Evolutionary conservation across 116 monocot genomes (phyloP).

Genomic region (Iris pallida): DNA sequence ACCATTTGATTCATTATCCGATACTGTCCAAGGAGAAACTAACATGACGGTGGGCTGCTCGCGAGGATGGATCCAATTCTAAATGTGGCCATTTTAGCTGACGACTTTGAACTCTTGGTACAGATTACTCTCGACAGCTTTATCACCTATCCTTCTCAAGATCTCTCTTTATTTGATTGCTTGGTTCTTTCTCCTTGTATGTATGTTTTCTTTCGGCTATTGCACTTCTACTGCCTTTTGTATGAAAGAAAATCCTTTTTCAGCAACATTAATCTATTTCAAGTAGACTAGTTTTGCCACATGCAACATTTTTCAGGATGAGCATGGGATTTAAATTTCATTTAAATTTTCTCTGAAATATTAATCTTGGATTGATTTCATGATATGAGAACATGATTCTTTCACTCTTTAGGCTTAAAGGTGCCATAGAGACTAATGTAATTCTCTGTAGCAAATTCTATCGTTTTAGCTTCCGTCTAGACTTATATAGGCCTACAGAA

Average conservation of each 20-base stretch:
- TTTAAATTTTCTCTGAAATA: neutral
- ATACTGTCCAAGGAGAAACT: slow-evolving; percentile 1
- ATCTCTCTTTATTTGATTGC: slow-evolving; percentile 5
- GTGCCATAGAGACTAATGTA: neutral
- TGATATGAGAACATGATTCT: neutral
- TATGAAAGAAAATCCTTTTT: neutral
- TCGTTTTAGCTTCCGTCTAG: too few relatives aligned
- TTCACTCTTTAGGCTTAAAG: neutral
- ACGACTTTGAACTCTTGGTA: slow-evolving; percentile 5
- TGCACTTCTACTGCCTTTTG: neutral
- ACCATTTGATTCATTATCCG: neutral
- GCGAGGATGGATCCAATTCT: neutral
- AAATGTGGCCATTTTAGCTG: slow-evolving; percentile 2
- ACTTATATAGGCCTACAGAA: too few relatives aligned
- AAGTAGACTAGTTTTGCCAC: neutral
- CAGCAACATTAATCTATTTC: neutral
- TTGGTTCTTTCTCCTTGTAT: slow-evolving; percentile 2
- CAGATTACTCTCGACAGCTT: neutral
- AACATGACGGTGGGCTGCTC: slow-evolving; percentile 1
- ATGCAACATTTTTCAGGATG: neutral
- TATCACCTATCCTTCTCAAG: neutral
- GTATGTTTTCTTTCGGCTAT: neutral
- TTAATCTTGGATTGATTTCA: neutral
- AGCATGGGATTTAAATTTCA: neutral
- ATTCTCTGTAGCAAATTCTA: too few relatives aligned